Evolutionary conservation across 148 eudicot genomes (phyloP).

Genomic region (Camellia granthamiana): DNA sequence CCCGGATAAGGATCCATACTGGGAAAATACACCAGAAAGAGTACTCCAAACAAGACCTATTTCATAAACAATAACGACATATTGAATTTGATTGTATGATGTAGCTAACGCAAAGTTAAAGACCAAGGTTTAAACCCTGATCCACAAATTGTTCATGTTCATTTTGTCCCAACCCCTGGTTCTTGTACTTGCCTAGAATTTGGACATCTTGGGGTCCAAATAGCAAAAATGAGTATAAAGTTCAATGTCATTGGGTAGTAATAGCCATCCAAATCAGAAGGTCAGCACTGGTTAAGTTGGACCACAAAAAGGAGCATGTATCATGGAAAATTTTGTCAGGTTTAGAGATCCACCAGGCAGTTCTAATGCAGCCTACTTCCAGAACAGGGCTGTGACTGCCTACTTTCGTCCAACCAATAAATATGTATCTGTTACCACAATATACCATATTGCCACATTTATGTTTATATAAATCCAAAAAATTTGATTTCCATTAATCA

Average conservation of each 20-base stretch:
- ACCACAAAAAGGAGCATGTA: background rate
- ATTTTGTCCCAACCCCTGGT: background rate
- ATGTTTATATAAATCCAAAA: background rate
- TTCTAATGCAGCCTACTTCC: background rate
- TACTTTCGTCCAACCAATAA: background rate
- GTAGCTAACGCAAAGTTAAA: background rate
- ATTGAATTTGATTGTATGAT: background rate
- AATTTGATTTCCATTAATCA: background rate
- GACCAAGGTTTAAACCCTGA: background rate
- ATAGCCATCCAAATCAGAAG: background rate
- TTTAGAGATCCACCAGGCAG: background rate
- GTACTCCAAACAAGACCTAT: constrained; percentile 77
- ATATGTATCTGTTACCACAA: background rate
- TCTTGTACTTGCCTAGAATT: background rate
- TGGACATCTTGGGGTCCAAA: background rate
- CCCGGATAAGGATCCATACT: constrained; percentile 80
- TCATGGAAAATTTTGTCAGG: background rate
- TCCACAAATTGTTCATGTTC: background rate
- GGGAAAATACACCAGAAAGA: constrained; percentile 65
- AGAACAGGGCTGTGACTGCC: background rate
- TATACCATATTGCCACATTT: background rate
- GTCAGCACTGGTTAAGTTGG: background rate
- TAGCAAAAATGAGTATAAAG: background rate
- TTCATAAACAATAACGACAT: constrained; percentile 15
- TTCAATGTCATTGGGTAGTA: background rate